A percentile compares a stretch with the other conserved stretches of the same genome.
These are phyloP conservation scores for Lecanicillium sp. DNA, from an alignment of 2,329 filamentous ascomycete genomes.

Conservation along the genomic window DNA sequence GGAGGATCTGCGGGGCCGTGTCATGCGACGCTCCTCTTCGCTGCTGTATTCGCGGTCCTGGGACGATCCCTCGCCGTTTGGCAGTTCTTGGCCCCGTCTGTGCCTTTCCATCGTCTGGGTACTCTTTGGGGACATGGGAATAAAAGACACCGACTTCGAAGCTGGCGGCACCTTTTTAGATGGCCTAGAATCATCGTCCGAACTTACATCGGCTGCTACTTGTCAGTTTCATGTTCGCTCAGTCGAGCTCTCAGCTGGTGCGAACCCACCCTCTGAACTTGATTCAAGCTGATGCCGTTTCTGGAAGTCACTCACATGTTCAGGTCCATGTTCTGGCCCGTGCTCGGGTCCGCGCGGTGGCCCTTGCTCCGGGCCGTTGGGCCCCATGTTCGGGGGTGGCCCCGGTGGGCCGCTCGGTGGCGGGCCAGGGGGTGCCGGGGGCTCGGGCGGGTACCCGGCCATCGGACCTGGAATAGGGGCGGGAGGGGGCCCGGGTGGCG, in stretches of 20 bases:
- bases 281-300: slow-evolving; percentile 17
- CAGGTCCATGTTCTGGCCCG: slow-evolving; percentile 33
- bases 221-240: slow-evolving; percentile 14
- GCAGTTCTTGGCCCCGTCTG: slow-evolving; percentile 28
- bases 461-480: slow-evolving; percentile 16
- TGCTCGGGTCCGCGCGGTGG: slow-evolving; percentile 17
- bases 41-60: slow-evolving; percentile 18
- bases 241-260: slow-evolving; percentile 14
- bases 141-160: slow-evolving; percentile 40
- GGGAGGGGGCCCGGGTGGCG: slow-evolving; percentile 27
- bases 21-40: slow-evolving; percentile 17
- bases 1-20: slow-evolving; percentile 25
- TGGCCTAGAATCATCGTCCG: neutral
- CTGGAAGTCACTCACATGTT: slow-evolving; percentile 40
- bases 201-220: slow-evolving; percentile 27
- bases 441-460: slow-evolving; percentile 20
- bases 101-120: slow-evolving; percentile 40
- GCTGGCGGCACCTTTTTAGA: slow-evolving; percentile 8
- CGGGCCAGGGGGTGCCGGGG: slow-evolving; percentile 24
- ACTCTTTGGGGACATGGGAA: slow-evolving; percentile 45
- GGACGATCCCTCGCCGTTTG: slow-evolving; percentile 15
- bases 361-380: slow-evolving; percentile 27
- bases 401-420: slow-evolving; percentile 18
- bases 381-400: slow-evolving; percentile 25
- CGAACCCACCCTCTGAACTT: slow-evolving; percentile 33